These are phyloP conservation scores for Paraconiothyrium brasiliense DNA, from an alignment of 2,329 filamentous ascomycete species.

Conservation along the genomic window DNA sequence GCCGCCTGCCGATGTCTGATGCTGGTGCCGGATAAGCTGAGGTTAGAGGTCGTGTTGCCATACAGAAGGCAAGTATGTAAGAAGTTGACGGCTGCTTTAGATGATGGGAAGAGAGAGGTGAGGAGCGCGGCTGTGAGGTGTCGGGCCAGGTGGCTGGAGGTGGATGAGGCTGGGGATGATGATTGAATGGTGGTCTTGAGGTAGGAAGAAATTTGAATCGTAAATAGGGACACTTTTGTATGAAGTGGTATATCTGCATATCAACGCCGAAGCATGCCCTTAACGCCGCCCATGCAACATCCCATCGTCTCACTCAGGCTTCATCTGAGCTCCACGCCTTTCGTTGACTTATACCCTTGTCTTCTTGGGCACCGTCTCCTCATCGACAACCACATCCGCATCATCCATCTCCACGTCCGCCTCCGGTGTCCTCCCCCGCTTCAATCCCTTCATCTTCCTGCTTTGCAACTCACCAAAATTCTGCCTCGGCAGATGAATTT, in stretches of 20 bases:
- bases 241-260: slow-evolving; percentile 36
- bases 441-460: slow-evolving; percentile 99
- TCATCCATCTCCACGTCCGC: slow-evolving; percentile 42
- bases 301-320: slow-evolving; percentile 1
- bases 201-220: not conserved
- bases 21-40: slow-evolving; percentile 58
- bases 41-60: slow-evolving; percentile 63
- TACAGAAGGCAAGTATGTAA: slow-evolving; percentile 67
- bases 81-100: slow-evolving; percentile 63
- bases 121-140: slow-evolving; percentile 70
- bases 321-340: not conserved
- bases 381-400: slow-evolving; percentile 38
- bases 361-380: slow-evolving; percentile 42
- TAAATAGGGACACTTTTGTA: slow-evolving; percentile 18
- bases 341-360: slow-evolving; percentile 25
- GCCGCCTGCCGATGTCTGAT: slow-evolving; percentile 60
- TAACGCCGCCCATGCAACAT: slow-evolving; percentile 43
- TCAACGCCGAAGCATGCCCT: slow-evolving; percentile 32
- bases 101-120: slow-evolving; percentile 71
- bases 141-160: slow-evolving; percentile 66
- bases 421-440: slow-evolving; percentile 69
- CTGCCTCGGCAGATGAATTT: slow-evolving; percentile 90
- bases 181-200: slow-evolving; percentile 26
- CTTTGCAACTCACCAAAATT: slow-evolving; percentile 89
- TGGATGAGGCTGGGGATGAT: slow-evolving; percentile 68